phyloP scores from a whole-genome alignment of 345 rosid genomes.

The Salix dunnii region DNA sequence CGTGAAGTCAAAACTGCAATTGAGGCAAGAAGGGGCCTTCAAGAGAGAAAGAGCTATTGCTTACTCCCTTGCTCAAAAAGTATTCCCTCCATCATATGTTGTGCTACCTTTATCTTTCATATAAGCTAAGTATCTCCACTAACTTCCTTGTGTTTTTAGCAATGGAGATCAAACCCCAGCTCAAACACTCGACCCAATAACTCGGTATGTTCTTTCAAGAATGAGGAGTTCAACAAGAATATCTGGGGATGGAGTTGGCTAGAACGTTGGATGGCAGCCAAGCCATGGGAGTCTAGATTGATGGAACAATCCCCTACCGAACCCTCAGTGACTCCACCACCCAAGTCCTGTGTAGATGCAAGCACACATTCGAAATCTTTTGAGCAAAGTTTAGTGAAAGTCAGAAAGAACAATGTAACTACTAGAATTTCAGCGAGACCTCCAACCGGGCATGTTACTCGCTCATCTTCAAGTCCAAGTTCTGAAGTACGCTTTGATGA shows the following conservation, averaged over 20 bases:
- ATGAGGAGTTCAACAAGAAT: slow-evolving; percentile 62
- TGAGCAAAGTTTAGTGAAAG: slow-evolving; percentile 42
- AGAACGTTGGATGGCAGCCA: slow-evolving; percentile 98
- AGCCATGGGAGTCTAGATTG: slow-evolving; percentile 92
- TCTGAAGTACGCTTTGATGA: slow-evolving; percentile 64
- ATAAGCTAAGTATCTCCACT: not conserved
- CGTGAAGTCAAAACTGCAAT: slow-evolving; percentile 64
- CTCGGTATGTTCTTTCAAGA: slow-evolving; percentile 39
- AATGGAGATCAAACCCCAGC: slow-evolving; percentile 63
- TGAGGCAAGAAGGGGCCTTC: slow-evolving; percentile 88
- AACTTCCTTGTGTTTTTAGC: slow-evolving; percentile 31
- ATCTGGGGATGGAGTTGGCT: slow-evolving; percentile 99
- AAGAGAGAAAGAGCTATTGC: slow-evolving; percentile 93
- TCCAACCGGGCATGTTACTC: slow-evolving; percentile 43
- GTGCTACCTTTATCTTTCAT: not conserved
- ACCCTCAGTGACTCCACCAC: slow-evolving; percentile 38
- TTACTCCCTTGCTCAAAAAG: slow-evolving; percentile 87
- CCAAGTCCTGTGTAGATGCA: slow-evolving; percentile 24
- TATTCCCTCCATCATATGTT: slow-evolving; percentile 10
- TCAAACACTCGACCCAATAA: slow-evolving; percentile 28
- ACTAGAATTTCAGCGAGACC: slow-evolving; percentile 80
- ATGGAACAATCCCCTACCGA: slow-evolving; percentile 54
- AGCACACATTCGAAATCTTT: slow-evolving; percentile 44
- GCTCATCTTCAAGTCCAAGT: slow-evolving; percentile 68
- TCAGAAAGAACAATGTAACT: slow-evolving; percentile 67